These are phyloP conservation scores for Lithospermum erythrorhizon DNA, from an alignment of 257 asterid species.

Conservation along the genomic window DNA sequence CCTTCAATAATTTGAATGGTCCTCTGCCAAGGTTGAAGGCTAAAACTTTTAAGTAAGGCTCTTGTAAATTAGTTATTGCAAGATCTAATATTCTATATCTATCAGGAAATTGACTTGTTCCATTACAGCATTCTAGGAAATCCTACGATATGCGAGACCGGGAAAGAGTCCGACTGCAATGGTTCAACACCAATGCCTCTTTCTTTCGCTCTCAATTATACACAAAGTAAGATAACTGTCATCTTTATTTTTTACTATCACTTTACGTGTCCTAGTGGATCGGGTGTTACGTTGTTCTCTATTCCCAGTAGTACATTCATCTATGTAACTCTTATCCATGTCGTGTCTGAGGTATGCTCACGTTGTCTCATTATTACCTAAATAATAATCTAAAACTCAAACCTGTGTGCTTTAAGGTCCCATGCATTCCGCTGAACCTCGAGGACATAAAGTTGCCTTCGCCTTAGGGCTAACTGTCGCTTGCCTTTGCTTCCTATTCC, in stretches of 20 bases:
- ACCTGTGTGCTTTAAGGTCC: slow-evolving; percentile 20
- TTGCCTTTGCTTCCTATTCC: slow-evolving; percentile 3
- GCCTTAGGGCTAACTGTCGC: slow-evolving; percentile 84
- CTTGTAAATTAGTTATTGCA: not conserved
- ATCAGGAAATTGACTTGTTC: not conserved
- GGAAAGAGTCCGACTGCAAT: slow-evolving; percentile 75
- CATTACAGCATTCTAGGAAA: slow-evolving; percentile 65
- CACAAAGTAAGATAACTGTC: slow-evolving; percentile 43
- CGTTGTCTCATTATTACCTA: too few relatives aligned
- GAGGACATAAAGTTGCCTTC: slow-evolving; percentile 48
- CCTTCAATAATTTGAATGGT: slow-evolving; percentile 87
- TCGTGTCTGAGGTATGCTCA: too few relatives aligned
- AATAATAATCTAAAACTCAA: not conserved
- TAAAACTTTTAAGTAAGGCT: slow-evolving; percentile 72
- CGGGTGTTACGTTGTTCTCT: not conserved
- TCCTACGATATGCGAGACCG: slow-evolving; percentile 76
- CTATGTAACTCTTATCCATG: not conserved
- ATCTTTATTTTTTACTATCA: not conserved
- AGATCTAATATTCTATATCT: not conserved
- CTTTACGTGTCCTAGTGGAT: not conserved
- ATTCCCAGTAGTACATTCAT: not conserved
- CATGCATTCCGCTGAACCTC: slow-evolving; percentile 27
- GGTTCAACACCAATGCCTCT: slow-evolving; percentile 70
- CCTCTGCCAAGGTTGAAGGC: slow-evolving; percentile 74
- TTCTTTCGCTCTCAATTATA: slow-evolving; percentile 34